phyloP scores from a whole-genome alignment of 163 green algal genomes.

The Chlamydomonas reinhardtii region DNA sequence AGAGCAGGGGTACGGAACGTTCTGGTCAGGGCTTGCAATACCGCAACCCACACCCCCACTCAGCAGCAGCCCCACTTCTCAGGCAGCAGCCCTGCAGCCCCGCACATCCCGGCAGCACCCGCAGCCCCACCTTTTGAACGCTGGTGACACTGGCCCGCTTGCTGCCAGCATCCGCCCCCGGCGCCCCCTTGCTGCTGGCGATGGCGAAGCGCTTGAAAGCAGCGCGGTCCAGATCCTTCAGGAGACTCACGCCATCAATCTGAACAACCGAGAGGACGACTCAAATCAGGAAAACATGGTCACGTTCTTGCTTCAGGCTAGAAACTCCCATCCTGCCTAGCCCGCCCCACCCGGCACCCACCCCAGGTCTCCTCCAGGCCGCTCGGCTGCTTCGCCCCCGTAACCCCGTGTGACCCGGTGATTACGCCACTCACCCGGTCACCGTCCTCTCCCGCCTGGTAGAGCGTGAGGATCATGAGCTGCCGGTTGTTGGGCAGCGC shows the following conservation, averaged over 20 bases:
- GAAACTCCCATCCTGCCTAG: no score
- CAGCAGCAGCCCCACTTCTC: no score
- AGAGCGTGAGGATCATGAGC: background rate
- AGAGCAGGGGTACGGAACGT: background rate
- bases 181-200: background rate
- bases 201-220: constrained; percentile 16
- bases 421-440: background rate
- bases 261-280: background rate
- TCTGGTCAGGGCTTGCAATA: background rate
- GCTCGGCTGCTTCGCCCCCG: no score
- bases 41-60: no score
- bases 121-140: background rate
- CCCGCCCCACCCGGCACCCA: no score
- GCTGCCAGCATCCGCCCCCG: background rate
- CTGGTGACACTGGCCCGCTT: background rate
- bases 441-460: background rate
- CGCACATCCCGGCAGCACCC: background rate
- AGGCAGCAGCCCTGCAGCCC: background rate
- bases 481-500: background rate
- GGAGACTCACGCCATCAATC: constrained; percentile 15
- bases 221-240: constrained; percentile 34
- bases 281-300: no score
- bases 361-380: no score
- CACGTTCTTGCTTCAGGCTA: no score
- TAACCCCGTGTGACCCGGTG: no score